These are phyloP conservation scores for Cyanodermella asteris DNA, from an alignment of 2,329 filamentous ascomycete species.

Conservation along the genomic window DNA sequence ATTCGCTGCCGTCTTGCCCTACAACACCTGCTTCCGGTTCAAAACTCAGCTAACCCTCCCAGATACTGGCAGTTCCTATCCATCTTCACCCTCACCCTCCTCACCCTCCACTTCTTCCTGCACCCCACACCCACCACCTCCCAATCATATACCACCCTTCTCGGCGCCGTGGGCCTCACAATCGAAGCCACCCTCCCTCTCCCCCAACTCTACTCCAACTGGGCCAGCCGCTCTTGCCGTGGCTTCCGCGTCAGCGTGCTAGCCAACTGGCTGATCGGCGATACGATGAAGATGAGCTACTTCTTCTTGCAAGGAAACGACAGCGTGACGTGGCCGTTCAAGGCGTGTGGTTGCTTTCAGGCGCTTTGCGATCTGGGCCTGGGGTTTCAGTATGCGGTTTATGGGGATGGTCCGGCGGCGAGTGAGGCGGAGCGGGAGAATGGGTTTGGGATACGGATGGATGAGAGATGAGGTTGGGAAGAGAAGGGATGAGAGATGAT, in stretches of 20 bases:
- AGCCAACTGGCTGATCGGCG: constrained; percentile 25
- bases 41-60: no score
- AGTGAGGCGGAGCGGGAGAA: not conserved
- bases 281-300: constrained; percentile 28
- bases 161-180: constrained; percentile 24
- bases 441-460: not conserved
- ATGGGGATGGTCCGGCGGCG: constrained; percentile 13
- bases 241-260: constrained; percentile 27
- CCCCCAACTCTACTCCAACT: constrained; percentile 26
- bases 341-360: constrained; percentile 26
- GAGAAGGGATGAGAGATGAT: no score
- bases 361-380: constrained; percentile 24
- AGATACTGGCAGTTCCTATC: constrained; percentile 36
- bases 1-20: no score
- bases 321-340: constrained; percentile 25
- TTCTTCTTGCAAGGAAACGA: constrained; percentile 22
- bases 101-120: constrained; percentile 31
- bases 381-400: constrained; percentile 26
- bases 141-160: constrained; percentile 19
- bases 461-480: no score
- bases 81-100: constrained; percentile 27
- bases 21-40: no score
- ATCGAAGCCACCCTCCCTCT: constrained; percentile 25
- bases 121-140: constrained; percentile 22
- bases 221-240: constrained; percentile 24